phyloP scores from a whole-genome alignment of 2,329 filamentous ascomycete species.

The Atkinsonella texensis region DNA sequence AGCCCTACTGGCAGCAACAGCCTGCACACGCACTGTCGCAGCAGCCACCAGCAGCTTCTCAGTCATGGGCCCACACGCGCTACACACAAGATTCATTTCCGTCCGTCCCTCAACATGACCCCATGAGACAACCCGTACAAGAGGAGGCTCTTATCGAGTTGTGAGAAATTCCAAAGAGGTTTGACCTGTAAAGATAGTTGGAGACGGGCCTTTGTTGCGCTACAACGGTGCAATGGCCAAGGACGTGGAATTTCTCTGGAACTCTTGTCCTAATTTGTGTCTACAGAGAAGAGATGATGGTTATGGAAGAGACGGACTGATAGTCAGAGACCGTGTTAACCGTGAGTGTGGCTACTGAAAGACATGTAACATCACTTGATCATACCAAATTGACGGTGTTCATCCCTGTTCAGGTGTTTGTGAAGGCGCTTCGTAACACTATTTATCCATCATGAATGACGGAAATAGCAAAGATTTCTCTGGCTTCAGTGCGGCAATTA shows the following conservation, averaged over 20 bases:
- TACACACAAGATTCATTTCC: slow-evolving; percentile 54
- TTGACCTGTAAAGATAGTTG: background rate
- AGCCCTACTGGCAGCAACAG: slow-evolving; percentile 21
- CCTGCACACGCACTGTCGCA: slow-evolving; percentile 14
- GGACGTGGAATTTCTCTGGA: no score
- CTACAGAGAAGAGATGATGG: background rate
- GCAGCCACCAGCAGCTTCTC: slow-evolving; percentile 23
- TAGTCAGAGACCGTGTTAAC: background rate
- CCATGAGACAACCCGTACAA: slow-evolving; percentile 35
- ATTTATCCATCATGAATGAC: background rate
- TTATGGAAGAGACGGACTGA: background rate
- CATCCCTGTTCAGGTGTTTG: background rate
- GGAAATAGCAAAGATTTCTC: no score
- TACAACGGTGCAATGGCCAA: background rate
- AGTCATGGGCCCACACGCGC: slow-evolving; percentile 32
- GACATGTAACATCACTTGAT: background rate
- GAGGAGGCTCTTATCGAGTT: slow-evolving; percentile 77
- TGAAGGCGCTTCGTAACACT: no score
- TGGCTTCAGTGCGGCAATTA: no score
- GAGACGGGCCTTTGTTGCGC: background rate
- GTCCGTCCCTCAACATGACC: slow-evolving; percentile 37
- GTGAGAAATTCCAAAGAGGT: slow-evolving; percentile 21
- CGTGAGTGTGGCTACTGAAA: background rate
- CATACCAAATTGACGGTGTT: background rate
- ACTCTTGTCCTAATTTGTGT: no score